phyloP scores from a whole-genome alignment of 805 yeast genomes.

The Yamadazyma akitaensis region DNA sequence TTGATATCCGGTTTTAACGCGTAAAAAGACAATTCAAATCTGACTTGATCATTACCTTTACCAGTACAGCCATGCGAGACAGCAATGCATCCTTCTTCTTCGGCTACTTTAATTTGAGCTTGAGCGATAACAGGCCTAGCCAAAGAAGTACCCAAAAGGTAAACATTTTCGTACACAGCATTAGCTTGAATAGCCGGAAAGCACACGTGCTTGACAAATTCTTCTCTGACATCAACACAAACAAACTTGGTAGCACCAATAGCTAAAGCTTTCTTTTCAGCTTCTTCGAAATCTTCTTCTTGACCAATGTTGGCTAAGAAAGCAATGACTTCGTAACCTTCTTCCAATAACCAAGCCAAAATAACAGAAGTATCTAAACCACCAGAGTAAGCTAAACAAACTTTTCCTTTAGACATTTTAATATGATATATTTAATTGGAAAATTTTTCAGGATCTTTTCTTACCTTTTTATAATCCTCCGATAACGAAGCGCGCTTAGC shows the following conservation, averaged over 20 bases:
- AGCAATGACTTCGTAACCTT: slow-evolving; percentile 97
- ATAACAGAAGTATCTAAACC: slow-evolving; percentile 98
- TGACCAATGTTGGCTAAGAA: slow-evolving; percentile 99
- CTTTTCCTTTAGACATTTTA: slow-evolving; percentile 93
- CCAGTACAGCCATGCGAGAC: slow-evolving; percentile 99
- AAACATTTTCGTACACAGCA: slow-evolving; percentile 97
- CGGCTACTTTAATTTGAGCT: slow-evolving; percentile 97
- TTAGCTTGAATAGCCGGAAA: slow-evolving; percentile 97
- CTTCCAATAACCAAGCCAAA: slow-evolving; percentile 95
- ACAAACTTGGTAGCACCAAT: slow-evolving; percentile 97
- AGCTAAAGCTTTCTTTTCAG: slow-evolving; percentile 91
- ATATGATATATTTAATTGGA: slow-evolving; percentile 1
- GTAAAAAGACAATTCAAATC: slow-evolving; percentile 95
- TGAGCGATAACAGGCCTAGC: slow-evolving; percentile 99
- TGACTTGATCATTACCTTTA: slow-evolving; percentile 98
- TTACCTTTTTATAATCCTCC: slow-evolving; percentile 9
- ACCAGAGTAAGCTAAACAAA: slow-evolving; percentile 98
- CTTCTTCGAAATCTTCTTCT: slow-evolving; percentile 98
- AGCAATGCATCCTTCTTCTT: slow-evolving; percentile 96
- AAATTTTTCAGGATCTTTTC: slow-evolving; percentile 12
- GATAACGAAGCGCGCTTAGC: slow-evolving; percentile 30
- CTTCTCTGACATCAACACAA: slow-evolving; percentile 89
- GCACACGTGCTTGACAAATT: slow-evolving; percentile 91
- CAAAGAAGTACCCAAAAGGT: slow-evolving; percentile 92
- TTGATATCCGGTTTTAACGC: slow-evolving; percentile 96